Evolutionary conservation across 495 filamentous ascomycete species (phyloP).

Genomic region (Talaromyces wortmannii): DNA sequence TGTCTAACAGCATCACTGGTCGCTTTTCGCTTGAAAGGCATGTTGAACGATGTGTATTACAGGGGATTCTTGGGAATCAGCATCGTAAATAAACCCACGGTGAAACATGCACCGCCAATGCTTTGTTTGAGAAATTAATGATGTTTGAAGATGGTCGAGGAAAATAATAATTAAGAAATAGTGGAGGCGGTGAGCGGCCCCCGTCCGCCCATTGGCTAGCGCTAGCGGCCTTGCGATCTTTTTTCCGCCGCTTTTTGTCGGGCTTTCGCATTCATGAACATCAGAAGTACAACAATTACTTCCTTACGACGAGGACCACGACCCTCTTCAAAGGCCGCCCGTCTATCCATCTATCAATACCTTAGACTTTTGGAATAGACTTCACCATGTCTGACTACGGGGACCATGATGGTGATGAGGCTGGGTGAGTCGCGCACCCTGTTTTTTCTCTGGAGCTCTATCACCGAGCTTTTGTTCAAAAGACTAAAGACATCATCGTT

Average conservation of each 20-base stretch:
- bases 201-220: neutral
- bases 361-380: neutral
- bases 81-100: too few relatives aligned
- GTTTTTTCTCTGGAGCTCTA: neutral
- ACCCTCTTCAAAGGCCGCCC: neutral
- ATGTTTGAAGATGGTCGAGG: neutral
- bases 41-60: neutral
- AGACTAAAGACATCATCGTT: neutral
- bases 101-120: too few relatives aligned
- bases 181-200: conserved; percentile 4
- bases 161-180: neutral
- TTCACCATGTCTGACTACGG: conserved; percentile 82
- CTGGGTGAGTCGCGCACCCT: conserved; percentile 15
- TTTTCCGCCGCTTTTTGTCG: neutral
- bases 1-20: neutral
- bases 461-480: neutral
- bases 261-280: neutral
- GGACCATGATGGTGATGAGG: conserved; percentile 59
- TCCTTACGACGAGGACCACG: neutral
- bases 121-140: neutral
- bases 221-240: neutral
- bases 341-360: neutral
- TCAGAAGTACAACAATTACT: neutral
- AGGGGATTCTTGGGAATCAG: too few relatives aligned
- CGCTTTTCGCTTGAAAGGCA: conserved; percentile 2